A percentile compares a stretch with the other conserved stretches of the same genome.
phyloP scores from a whole-genome alignment of 2,329 filamentous ascomycete species.

The Basipetospora chlamydospora region DNA sequence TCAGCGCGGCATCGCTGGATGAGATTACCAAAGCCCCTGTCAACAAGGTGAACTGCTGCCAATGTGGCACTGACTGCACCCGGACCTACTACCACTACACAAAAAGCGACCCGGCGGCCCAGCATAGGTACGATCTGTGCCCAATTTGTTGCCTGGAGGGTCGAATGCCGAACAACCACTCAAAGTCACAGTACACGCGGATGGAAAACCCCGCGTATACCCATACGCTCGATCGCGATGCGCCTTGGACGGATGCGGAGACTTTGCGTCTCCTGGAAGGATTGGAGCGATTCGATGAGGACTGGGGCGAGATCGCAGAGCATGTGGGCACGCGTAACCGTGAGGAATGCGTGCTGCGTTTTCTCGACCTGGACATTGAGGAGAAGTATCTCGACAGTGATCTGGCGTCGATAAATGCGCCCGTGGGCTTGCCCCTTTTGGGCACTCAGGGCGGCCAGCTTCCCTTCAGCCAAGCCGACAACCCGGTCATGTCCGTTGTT shows the following conservation, averaged over 20 bases:
- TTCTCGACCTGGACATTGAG: slow-evolving; percentile 91
- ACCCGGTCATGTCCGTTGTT: slow-evolving; percentile 92
- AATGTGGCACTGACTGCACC: slow-evolving; percentile 81
- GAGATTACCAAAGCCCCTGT: slow-evolving; percentile 51
- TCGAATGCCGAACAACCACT: slow-evolving; percentile 66
- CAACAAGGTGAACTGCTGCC: slow-evolving; percentile 67
- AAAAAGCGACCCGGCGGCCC: slow-evolving; percentile 41
- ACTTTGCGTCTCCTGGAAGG: slow-evolving; percentile 79
- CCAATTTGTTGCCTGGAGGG: slow-evolving; percentile 80
- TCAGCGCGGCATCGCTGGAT: slow-evolving; percentile 28
- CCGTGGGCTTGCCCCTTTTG: slow-evolving; percentile 48
- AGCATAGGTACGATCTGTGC: slow-evolving; percentile 76
- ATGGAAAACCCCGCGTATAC: slow-evolving; percentile 80
- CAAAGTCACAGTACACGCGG: slow-evolving; percentile 69
- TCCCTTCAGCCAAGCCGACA: slow-evolving; percentile 84
- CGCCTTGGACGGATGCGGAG: slow-evolving; percentile 84
- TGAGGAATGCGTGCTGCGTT: slow-evolving; percentile 94
- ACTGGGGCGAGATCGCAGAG: slow-evolving; percentile 87
- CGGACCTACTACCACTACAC: slow-evolving; percentile 45
- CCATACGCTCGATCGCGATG: slow-evolving; percentile 64
- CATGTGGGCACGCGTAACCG: slow-evolving; percentile 83
- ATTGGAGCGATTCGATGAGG: slow-evolving; percentile 83
- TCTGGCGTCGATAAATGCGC: slow-evolving; percentile 31
- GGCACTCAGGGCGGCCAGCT: slow-evolving; percentile 64
- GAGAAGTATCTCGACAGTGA: slow-evolving; percentile 89